Percentiles rank a stretch among this genome's conserved stretches.
phyloP scores from a whole-genome alignment of 257 asterid genomes.

The Fraxinus quadrangulata region DNA sequence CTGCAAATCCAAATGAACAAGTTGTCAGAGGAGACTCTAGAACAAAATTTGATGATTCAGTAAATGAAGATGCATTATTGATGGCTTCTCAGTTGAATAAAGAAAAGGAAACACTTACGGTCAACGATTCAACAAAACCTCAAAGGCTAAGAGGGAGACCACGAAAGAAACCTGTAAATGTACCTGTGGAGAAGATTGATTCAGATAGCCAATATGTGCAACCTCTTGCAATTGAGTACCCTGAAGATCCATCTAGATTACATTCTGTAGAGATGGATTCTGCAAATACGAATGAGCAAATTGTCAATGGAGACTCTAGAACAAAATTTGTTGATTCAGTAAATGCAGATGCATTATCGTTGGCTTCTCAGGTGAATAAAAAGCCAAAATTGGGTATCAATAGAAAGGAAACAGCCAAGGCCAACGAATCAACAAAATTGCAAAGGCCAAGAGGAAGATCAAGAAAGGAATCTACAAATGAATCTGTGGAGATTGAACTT shows the following conservation, averaged over 20 bases:
- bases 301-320: conserved; percentile 17
- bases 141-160: conserved; percentile 31
- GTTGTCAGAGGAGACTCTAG: conserved; percentile 21
- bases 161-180: conserved; percentile 29
- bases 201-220: conserved; percentile 20
- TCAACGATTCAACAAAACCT: conserved; percentile 26
- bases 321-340: conserved; percentile 4
- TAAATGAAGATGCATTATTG: conserved; percentile 11
- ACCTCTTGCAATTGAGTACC: conserved; percentile 31
- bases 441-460: conserved; percentile 45
- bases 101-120: conserved; percentile 21
- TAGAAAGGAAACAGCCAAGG: conserved; percentile 23
- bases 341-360: background rate
- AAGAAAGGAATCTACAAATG: conserved; percentile 44
- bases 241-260: conserved; percentile 23
- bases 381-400: background rate
- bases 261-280: conserved; percentile 12
- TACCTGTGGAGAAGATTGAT: conserved; percentile 18
- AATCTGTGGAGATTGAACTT: conserved; percentile 34
- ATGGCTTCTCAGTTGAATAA: background rate
- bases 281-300: conserved; percentile 17
- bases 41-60: conserved; percentile 26
- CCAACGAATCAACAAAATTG: conserved; percentile 35
- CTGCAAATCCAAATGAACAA: conserved; percentile 23
- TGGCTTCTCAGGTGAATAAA: conserved; percentile 9